Conservation (phyloP, 345 rosid species). For the Dipteronia dyeriana region DNA sequence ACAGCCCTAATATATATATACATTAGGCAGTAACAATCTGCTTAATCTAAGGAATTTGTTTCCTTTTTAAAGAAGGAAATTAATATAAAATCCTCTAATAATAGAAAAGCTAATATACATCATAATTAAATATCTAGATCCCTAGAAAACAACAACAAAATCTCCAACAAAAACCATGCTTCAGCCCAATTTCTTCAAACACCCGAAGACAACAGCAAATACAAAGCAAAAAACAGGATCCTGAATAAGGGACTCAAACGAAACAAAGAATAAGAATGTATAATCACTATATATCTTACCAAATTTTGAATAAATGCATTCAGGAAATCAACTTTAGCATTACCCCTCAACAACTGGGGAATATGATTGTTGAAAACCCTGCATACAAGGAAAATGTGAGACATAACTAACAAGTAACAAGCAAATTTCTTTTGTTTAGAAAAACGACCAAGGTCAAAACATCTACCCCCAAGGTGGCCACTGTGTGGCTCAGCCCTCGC, state of each 20-base stretch:
- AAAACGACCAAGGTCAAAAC: not conserved
- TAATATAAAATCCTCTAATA: too few species aligned
- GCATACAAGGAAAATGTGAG: constrained; percentile 19
- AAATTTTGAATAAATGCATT: constrained; percentile 56
- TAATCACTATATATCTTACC: constrained; percentile 42
- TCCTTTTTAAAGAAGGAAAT: too few species aligned
- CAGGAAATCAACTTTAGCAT: constrained; percentile 47
- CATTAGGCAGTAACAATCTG: too few species aligned
- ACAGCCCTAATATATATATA: too few species aligned
- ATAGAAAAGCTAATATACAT: too few species aligned
- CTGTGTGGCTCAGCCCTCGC: not conserved
- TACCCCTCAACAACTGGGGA: constrained; percentile 59
- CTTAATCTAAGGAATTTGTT: too few species aligned
- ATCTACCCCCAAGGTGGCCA: not conserved
- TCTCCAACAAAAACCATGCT: too few species aligned
- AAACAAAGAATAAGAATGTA: constrained; percentile 1
- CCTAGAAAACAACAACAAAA: too few species aligned
- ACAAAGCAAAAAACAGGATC: not conserved
- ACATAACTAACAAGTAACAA: not conserved
- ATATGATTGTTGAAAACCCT: constrained; percentile 82
- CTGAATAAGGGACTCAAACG: not conserved
- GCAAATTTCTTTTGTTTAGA: not conserved
- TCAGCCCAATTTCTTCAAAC: not conserved
- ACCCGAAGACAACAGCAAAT: not conserved
- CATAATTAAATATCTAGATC: too few species aligned